These are phyloP conservation scores for Neurospora terricola DNA, from an alignment of 495 filamentous ascomycete species.

Conservation along the genomic window DNA sequence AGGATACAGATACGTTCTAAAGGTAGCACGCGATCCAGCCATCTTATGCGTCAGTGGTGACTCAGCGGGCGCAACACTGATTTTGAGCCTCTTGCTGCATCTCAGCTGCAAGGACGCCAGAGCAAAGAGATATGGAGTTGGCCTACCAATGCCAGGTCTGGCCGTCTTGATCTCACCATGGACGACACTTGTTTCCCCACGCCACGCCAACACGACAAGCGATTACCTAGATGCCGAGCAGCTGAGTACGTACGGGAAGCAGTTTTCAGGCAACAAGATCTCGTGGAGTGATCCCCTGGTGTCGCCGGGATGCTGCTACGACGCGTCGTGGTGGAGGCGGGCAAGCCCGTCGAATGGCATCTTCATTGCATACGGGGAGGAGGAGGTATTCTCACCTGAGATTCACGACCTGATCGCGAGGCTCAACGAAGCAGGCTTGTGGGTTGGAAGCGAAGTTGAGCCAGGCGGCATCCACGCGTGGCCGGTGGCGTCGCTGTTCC, in stretches of 20 bases:
- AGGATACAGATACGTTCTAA: constrained; percentile 57
- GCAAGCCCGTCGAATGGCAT: constrained; percentile 51
- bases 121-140: constrained; percentile 6
- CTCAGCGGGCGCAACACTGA: constrained; percentile 62
- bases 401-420: constrained; percentile 42
- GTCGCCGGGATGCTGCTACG: constrained; percentile 58
- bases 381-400: constrained; percentile 62
- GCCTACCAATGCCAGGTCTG: constrained; percentile 32
- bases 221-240: constrained; percentile 48
- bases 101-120: constrained; percentile 29
- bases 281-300: constrained; percentile 43
- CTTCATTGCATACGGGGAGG: constrained; percentile 54
- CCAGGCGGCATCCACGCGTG: constrained; percentile 63
- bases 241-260: constrained; percentile 52
- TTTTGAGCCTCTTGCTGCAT: constrained; percentile 55
- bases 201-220: constrained; percentile 46
- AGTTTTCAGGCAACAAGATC: constrained; percentile 47
- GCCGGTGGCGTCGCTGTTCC: constrained; percentile 63
- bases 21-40: constrained; percentile 39
- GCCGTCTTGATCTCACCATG: constrained; percentile 51
- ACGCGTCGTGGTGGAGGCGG: constrained; percentile 50
- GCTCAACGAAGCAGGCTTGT: constrained; percentile 36
- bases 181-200: constrained; percentile 47
- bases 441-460: constrained; percentile 41
- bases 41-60: constrained; percentile 60